Percentiles rank a stretch among this genome's conserved stretches.
These are phyloP conservation scores for Nitzschia palea DNA, from an alignment of 108 stramenopile genomes.

Conservation along the genomic window DNA sequence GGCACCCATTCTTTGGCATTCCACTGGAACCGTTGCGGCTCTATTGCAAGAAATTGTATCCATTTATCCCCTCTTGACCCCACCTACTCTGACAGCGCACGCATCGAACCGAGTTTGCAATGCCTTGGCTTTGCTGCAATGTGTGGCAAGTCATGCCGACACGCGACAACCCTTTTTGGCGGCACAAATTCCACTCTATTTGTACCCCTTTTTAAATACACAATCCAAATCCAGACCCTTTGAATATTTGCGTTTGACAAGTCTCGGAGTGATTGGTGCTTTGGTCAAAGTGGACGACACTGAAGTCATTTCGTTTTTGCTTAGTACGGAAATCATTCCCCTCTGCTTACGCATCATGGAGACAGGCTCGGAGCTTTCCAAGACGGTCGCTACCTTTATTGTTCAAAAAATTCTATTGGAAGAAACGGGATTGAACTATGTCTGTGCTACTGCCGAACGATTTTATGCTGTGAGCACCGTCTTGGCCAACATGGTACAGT, in stretches of 20 bases:
- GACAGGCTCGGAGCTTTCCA: constrained; percentile 94
- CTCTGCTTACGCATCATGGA: constrained; percentile 75
- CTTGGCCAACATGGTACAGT: constrained; percentile 91
- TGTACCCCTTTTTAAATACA: constrained; percentile 99
- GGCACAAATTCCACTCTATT: constrained; percentile 97
- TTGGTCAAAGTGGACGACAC: constrained; percentile 99
- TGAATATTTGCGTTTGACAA: constrained; percentile 97
- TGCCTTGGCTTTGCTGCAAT: constrained; percentile 97
- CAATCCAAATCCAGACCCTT: constrained; percentile 94
- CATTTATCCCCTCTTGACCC: constrained; percentile 96
- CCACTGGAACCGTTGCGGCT: constrained; percentile 78
- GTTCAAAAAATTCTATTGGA: constrained; percentile 99
- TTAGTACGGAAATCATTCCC: constrained; percentile 91
- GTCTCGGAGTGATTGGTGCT: constrained; percentile 98
- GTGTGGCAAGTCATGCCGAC: constrained; percentile 97
- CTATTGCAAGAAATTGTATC: constrained; percentile 97
- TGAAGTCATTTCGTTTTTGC: constrained; percentile 95
- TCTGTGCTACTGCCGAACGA: constrained; percentile 99
- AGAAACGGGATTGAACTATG: constrained; percentile 95
- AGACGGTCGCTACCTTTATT: constrained; percentile 99
- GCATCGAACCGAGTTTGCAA: constrained; percentile 98
- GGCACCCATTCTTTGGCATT: constrained; percentile 90
- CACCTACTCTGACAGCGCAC: constrained; percentile 96
- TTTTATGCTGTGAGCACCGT: constrained; percentile 97
- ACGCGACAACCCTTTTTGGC: constrained; percentile 91